Base-by-base conservation (phyloP, 192 early-diverging fungal genomes). In the Podila verticillata region DNA sequence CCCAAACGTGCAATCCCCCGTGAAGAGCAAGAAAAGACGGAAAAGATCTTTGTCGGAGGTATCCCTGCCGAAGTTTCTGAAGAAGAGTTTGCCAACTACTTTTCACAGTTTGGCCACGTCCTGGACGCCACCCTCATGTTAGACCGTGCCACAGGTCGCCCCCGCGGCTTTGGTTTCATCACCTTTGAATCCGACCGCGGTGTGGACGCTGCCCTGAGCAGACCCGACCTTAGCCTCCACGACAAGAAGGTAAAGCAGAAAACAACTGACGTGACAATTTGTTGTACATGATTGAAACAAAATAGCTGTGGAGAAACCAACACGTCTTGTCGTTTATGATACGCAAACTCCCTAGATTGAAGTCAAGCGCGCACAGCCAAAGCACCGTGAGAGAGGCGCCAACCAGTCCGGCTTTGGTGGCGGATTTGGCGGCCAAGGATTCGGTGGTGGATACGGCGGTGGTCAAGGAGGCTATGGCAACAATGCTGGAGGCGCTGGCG, bases 1-100 rank as follows among this genome's bases (percentile, higher is more conserved):
- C 91, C 93, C 5, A 94, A 93, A 65, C 87, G 87, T 30, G 91
- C 93, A 1, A 85, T 91, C 48, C 90, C 90, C 57, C 88, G 92
- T 35, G 90, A 91, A 63, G 92, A 94, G 51, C 88, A 91, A 68
- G 93, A 93, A 71, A 92, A 88, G 63, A 93, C 88, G 12, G 92
- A 95, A 73, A 98, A 98, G 87, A 89, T 98, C 44, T 98, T 98
- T 87, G 95, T 98, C 2, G 96, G 96, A 62, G 96, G 96, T 5
- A 90, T 98, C 48, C 87, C 90, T 47, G 84, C 91, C 36, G 95
- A 96, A 48, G 95, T 96, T 2, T 92, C 91, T n/a, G 94, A 96
- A 75, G 91, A 92, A 51, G 88, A 91, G 83, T 92, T 98, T 72
- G 87, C 88, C 34, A 88, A 93, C 51, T 97, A 95, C 81, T 98